Conservation (phyloP, 2,329 filamentous ascomycete species). For the Didymella arachidicola region DNA sequence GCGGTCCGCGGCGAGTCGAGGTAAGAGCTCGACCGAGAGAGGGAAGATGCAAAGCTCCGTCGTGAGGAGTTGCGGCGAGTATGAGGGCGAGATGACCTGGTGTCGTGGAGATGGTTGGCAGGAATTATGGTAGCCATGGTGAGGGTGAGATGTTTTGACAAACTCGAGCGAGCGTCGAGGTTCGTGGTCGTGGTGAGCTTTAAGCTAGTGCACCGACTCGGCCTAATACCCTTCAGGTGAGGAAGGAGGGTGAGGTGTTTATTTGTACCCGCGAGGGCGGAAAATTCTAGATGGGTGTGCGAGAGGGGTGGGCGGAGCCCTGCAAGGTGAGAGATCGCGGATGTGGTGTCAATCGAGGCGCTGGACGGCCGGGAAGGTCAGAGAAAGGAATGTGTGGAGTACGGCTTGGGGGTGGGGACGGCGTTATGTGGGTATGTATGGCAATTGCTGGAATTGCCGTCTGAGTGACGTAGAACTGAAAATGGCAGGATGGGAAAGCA, state of each 20-base stretch:
- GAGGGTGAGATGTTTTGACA: slow-evolving; percentile 8
- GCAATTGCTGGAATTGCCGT: slow-evolving; percentile 32
- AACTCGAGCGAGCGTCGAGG: slow-evolving; percentile 2
- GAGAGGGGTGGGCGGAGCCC: slow-evolving; percentile 18
- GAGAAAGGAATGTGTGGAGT: slow-evolving; percentile 33
- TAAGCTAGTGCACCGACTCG: slow-evolving; percentile 11
- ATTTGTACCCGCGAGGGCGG: slow-evolving; percentile 30
- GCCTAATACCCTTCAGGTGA: neutral
- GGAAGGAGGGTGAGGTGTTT: slow-evolving; percentile 28
- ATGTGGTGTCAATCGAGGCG: slow-evolving; percentile 34
- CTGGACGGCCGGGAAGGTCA: slow-evolving; percentile 26
- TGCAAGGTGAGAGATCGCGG: slow-evolving; percentile 31
- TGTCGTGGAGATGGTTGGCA: slow-evolving; percentile 34
- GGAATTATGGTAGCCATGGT: slow-evolving; percentile 31
- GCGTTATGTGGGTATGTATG: slow-evolving; percentile 28
- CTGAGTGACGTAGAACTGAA: slow-evolving; percentile 24
- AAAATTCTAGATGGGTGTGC: slow-evolving; percentile 26
- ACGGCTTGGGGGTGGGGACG: slow-evolving; percentile 23
- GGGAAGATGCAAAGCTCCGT: slow-evolving; percentile 35
- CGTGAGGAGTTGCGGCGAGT: slow-evolving; percentile 39
- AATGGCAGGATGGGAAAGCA: neutral
- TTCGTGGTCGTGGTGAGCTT: slow-evolving; percentile 14
- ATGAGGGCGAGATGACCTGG: slow-evolving; percentile 25
- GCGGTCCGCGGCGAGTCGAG: slow-evolving; percentile 41
- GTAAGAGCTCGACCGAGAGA: slow-evolving; percentile 31